These are phyloP conservation scores for Didymella lethalis DNA, from an alignment of 2,329 filamentous ascomycete species.

Conservation along the genomic window DNA sequence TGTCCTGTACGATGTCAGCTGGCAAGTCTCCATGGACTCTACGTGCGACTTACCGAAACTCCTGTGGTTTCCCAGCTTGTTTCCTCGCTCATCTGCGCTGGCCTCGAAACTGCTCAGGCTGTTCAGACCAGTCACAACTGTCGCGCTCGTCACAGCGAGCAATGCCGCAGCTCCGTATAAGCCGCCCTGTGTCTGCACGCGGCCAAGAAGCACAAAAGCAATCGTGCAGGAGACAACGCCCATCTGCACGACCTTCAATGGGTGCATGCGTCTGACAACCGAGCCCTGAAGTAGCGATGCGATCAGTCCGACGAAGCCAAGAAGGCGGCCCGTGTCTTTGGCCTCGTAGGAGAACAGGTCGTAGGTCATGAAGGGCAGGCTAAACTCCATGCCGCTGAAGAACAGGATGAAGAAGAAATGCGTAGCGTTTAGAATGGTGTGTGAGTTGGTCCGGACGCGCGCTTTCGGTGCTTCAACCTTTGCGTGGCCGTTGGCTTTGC, in stretches of 20 bases:
- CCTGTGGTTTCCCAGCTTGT: slow-evolving; percentile 83
- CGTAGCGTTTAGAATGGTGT: slow-evolving; percentile 79
- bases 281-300: slow-evolving; percentile 92
- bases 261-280: slow-evolving; percentile 84
- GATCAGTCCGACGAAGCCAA: slow-evolving; percentile 90
- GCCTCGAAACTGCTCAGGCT: slow-evolving; percentile 92
- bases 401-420: slow-evolving; percentile 94
- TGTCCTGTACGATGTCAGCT: slow-evolving; percentile 68
- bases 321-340: slow-evolving; percentile 79
- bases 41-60: slow-evolving; percentile 59
- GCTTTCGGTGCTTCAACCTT: slow-evolving; percentile 33
- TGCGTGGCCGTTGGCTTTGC: slow-evolving; percentile 29
- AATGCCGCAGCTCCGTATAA: slow-evolving; percentile 85
- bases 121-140: slow-evolving; percentile 93
- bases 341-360: slow-evolving; percentile 87
- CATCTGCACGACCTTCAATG: slow-evolving; percentile 78
- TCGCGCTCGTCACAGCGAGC: slow-evolving; percentile 88
- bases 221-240: slow-evolving; percentile 79
- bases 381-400: slow-evolving; percentile 98
- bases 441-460: slow-evolving; percentile 75
- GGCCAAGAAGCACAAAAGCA: slow-evolving; percentile 81
- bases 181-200: slow-evolving; percentile 70
- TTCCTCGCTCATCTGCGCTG: slow-evolving; percentile 77
- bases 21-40: neutral
- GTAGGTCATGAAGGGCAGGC: slow-evolving; percentile 95